A percentile compares a stretch with the other conserved stretches of the same genome.
Conservation (phyloP, 2,329 filamentous ascomycete genomes). For the Epichloe aotearoae region DNA sequence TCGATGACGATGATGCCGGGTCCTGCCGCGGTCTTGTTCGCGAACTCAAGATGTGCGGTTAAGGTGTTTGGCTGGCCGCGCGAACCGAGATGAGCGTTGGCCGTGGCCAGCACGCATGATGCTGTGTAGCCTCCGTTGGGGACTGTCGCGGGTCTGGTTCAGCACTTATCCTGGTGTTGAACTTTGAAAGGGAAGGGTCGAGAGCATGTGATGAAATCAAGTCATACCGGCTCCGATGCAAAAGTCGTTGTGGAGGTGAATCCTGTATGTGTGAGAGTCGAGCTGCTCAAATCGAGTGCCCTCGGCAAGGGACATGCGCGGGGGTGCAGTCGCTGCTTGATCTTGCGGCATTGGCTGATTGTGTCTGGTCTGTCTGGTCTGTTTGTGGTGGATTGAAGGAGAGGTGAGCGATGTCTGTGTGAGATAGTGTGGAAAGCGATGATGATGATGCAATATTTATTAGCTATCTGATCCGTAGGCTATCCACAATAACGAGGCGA, state of each 20-base stretch:
- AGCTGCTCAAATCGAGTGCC: constrained; percentile 12
- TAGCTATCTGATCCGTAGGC: too few relatives aligned
- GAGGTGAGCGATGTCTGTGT: too few relatives aligned
- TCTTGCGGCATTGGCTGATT: not conserved
- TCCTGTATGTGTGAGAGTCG: constrained; percentile 13
- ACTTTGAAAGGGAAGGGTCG: too few relatives aligned
- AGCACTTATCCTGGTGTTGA: not conserved
- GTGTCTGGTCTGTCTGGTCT: too few relatives aligned
- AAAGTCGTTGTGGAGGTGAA: constrained; percentile 10
- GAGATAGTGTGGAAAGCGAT: too few relatives aligned
- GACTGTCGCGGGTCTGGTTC: constrained; percentile 10
- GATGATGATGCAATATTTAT: too few relatives aligned
- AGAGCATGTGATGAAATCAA: not conserved
- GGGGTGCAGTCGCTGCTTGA: not conserved
- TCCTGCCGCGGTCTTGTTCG: constrained; percentile 20
- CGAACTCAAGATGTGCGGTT: constrained; percentile 22
- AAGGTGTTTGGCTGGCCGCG: constrained; percentile 20
- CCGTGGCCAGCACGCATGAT: constrained; percentile 20
- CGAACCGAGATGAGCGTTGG: constrained; percentile 14
- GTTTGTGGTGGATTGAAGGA: too few relatives aligned
- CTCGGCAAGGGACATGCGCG: constrained; percentile 1
- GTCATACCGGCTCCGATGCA: constrained; percentile 14
- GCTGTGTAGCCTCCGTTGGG: constrained; percentile 29
- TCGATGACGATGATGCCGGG: constrained; percentile 16
- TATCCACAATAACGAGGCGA: too few relatives aligned